These are phyloP conservation scores for Solanum hybrid DNA, from an alignment of 305 asterid genomes.

Conservation along the genomic window DNA sequence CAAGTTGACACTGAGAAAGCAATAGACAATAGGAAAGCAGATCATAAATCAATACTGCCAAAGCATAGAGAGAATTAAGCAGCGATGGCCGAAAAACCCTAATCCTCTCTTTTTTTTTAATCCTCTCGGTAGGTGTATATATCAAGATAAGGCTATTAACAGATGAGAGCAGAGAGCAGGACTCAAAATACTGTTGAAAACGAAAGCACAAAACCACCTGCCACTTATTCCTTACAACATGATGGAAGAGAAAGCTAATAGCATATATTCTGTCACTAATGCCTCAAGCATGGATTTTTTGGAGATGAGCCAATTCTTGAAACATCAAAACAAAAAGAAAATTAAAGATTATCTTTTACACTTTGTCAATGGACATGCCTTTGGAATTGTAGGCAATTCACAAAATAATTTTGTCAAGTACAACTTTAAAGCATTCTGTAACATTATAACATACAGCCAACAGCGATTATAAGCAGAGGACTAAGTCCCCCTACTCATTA, in stretches of 20 bases:
- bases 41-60: not conserved
- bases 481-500: not conserved
- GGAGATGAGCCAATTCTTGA: not conserved
- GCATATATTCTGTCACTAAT: not conserved
- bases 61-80: not conserved
- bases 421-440: not conserved
- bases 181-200: not conserved
- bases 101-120: not conserved
- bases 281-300: not conserved
- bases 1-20: not conserved
- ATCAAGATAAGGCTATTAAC: not conserved
- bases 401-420: not conserved
- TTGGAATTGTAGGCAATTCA: not conserved
- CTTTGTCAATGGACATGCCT: not conserved
- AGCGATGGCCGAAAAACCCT: not conserved
- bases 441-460: constrained; percentile 1
- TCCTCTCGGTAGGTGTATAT: not conserved
- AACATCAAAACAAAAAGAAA: not conserved
- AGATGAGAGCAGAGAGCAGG: not conserved
- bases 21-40: not conserved
- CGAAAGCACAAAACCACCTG: not conserved
- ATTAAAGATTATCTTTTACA: not conserved
- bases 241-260: not conserved
- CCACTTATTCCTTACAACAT: not conserved
- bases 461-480: not conserved